phyloP scores from a whole-genome alignment of 2,329 filamentous ascomycete genomes.

The Alternaria arbusti region DNA sequence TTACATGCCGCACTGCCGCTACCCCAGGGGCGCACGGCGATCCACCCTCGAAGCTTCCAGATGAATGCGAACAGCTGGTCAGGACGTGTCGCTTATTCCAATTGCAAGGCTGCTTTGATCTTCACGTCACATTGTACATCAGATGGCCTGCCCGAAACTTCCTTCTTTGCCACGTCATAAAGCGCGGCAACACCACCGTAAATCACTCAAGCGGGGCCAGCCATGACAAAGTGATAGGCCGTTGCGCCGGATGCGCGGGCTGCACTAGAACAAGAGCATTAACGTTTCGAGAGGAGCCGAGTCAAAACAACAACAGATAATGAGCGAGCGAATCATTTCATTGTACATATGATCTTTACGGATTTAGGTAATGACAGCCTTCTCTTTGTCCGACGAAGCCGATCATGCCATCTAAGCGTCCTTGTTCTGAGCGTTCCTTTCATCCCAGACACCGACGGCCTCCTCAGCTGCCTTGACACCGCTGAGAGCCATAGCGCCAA shows the following conservation, averaged over 20 bases:
- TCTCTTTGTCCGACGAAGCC: not conserved
- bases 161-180: slow-evolving; percentile 1
- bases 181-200: slow-evolving; percentile 1
- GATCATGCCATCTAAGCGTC: slow-evolving; percentile 39
- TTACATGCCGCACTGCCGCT: slow-evolving; percentile 8
- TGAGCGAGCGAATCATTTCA: slow-evolving; percentile 3
- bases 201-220: slow-evolving; percentile 7
- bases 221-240: not conserved
- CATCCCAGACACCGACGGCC: slow-evolving; percentile 76
- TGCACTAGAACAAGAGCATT: not conserved
- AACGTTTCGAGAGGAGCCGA: not conserved
- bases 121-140: not conserved
- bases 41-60: slow-evolving; percentile 11
- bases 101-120: not conserved
- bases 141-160: not conserved
- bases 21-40: slow-evolving; percentile 5
- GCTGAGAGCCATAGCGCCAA: slow-evolving; percentile 85
- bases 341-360: not conserved
- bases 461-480: slow-evolving; percentile 93
- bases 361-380: not conserved
- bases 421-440: slow-evolving; percentile 78
- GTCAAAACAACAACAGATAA: not conserved
- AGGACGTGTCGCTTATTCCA: not conserved
- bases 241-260: not conserved
- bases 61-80: slow-evolving; percentile 1